Evolutionary conservation across 1,139 yeast genomes (phyloP).

Genomic region (Kluyveromyces sp.): DNA sequence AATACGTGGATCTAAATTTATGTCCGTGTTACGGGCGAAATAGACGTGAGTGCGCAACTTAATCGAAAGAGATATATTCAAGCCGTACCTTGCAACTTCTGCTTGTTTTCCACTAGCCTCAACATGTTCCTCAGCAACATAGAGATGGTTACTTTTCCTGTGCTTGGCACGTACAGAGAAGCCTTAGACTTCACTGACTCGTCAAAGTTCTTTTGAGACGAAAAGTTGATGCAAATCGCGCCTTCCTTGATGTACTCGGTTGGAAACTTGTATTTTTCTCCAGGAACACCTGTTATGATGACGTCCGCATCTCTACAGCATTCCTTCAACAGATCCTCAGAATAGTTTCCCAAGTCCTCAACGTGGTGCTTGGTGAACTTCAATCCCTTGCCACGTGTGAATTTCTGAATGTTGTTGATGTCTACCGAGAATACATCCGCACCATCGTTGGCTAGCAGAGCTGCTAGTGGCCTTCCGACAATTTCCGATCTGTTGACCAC

Average conservation of each 20-base stretch:
- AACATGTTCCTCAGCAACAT: slow-evolving; percentile 86
- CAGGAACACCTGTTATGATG: slow-evolving; percentile 91
- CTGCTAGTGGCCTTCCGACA: slow-evolving; percentile 96
- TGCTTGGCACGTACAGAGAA: slow-evolving; percentile 86
- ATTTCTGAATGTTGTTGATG: slow-evolving; percentile 77
- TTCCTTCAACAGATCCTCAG: slow-evolving; percentile 45
- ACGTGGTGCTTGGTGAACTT: slow-evolving; percentile 79
- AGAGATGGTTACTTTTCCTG: slow-evolving; percentile 92
- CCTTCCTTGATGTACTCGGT: slow-evolving; percentile 74
- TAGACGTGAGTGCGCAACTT: background rate
- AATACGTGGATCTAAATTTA: background rate
- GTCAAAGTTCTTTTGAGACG: slow-evolving; percentile 80
- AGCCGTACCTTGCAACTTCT: slow-evolving; percentile 10
- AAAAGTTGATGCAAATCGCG: slow-evolving; percentile 82
- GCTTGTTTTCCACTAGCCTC: slow-evolving; percentile 65
- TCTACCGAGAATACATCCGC: slow-evolving; percentile 94
- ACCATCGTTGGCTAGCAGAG: slow-evolving; percentile 92
- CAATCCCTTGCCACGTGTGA: slow-evolving; percentile 90
- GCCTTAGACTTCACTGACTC: slow-evolving; percentile 78
- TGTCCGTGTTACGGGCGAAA: background rate
- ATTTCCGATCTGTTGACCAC: slow-evolving; percentile 91
- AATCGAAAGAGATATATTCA: background rate
- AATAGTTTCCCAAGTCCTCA: slow-evolving; percentile 49
- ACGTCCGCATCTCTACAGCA: slow-evolving; percentile 79
- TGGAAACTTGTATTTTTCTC: slow-evolving; percentile 76